A percentile compares a stretch with the other conserved stretches of the same genome.
Evolutionary conservation across 805 yeast genomes (phyloP).

Genomic region (Lipomyces spencermartinsiae): DNA sequence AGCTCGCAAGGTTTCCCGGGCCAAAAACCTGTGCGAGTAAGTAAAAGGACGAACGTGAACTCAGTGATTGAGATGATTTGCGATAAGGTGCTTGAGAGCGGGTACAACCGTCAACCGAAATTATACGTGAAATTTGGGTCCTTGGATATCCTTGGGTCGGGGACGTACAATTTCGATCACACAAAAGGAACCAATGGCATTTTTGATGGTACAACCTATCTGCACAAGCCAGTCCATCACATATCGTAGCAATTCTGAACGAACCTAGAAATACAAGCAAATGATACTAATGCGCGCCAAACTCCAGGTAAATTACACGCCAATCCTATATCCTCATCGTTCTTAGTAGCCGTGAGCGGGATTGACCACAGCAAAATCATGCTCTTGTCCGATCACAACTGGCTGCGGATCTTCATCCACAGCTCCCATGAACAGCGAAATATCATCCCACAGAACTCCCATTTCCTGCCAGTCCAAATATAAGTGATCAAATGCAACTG

Average conservation of each 20-base stretch:
- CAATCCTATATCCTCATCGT: neutral
- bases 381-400: neutral
- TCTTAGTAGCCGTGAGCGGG: neutral
- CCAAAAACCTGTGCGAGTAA: no score
- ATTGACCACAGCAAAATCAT: neutral
- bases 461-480: conserved; percentile 36
- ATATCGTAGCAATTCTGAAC: neutral
- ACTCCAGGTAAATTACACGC: neutral
- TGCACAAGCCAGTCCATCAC: neutral
- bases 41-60: no score
- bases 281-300: neutral
- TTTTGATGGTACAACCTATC: neutral
- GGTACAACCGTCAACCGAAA: no score
- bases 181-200: neutral
- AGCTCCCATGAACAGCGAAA: conserved; percentile 20
- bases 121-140: no score
- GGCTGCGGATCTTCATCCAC: conserved; percentile 4
- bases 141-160: no score
- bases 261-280: neutral
- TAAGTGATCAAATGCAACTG: conserved; percentile 38
- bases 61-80: no score
- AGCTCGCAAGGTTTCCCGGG: no score
- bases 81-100: no score
- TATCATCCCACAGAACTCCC: conserved; percentile 38
- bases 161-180: no score